Percentiles rank a stretch among this genome's conserved stretches.
Conservation (phyloP, 768 basidiomycete genomes). For the Termitomyces sp. region DNA sequence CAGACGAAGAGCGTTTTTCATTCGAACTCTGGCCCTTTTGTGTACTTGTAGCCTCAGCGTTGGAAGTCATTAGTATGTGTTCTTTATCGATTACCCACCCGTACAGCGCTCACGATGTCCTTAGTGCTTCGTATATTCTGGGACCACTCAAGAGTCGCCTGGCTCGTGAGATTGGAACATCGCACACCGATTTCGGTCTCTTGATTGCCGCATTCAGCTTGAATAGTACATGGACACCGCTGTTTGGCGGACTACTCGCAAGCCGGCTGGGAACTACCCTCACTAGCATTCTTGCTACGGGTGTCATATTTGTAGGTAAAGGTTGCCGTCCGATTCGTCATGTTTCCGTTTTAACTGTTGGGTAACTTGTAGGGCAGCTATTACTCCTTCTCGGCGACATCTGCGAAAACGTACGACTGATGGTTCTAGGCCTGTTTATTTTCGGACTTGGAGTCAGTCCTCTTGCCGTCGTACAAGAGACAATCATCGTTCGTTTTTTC, state of each 20-base stretch:
- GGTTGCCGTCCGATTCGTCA: not conserved
- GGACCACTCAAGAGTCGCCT: constrained; percentile 74
- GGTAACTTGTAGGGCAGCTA: constrained; percentile 44
- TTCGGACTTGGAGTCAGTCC: constrained; percentile 80
- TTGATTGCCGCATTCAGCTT: constrained; percentile 74
- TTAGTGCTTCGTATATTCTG: constrained; percentile 69
- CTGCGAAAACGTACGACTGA: constrained; percentile 53
- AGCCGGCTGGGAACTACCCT: constrained; percentile 67
- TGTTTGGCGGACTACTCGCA: constrained; percentile 70
- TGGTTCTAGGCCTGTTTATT: constrained; percentile 73
- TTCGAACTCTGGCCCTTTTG: constrained; percentile 57
- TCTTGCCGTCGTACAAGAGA: constrained; percentile 78
- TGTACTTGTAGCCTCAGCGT: constrained; percentile 73
- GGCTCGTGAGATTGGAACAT: constrained; percentile 63
- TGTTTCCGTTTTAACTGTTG: not conserved
- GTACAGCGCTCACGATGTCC: not conserved
- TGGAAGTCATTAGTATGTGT: constrained; percentile 72
- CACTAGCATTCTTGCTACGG: constrained; percentile 71
- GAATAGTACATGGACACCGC: constrained; percentile 70
- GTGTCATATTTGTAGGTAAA: constrained; percentile 58
- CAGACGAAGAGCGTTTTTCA: constrained; percentile 34
- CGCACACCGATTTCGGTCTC: constrained; percentile 74
- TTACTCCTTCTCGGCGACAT: constrained; percentile 65
- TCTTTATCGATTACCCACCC: not conserved
- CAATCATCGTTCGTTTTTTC: constrained; percentile 81